Percentiles rank a stretch among this genome's conserved stretches.
Conservation (phyloP, 1,139 yeast species). For the Pichia cactophila region DNA sequence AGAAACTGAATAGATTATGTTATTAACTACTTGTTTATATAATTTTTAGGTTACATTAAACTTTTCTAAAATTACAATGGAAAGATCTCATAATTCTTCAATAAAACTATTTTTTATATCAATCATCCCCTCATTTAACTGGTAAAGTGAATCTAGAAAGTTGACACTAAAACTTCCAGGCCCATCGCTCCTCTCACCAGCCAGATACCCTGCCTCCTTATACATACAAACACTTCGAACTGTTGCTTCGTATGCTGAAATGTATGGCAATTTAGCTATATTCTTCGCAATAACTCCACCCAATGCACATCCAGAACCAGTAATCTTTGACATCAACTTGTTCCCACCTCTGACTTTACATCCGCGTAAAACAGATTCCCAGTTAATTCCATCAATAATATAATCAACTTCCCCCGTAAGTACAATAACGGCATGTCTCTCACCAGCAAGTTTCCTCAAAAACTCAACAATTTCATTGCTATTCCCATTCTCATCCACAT, state of each 20-base stretch:
- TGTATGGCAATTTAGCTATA: constrained; percentile 39
- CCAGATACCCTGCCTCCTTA: constrained; percentile 57
- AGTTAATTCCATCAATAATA: constrained; percentile 35
- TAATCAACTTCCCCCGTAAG: constrained; percentile 55
- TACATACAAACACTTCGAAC: constrained; percentile 54
- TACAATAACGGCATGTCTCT: constrained; percentile 58
- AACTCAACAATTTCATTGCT: not conserved
- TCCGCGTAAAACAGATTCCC: constrained; percentile 24
- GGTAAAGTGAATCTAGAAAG: constrained; percentile 18
- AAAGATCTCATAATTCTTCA: not conserved
- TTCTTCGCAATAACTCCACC: constrained; percentile 67
- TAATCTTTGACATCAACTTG: constrained; percentile 60
- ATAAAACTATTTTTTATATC: not conserved
- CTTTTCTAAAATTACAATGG: not conserved
- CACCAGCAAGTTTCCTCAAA: constrained; percentile 39
- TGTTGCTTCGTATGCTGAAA: constrained; percentile 41
- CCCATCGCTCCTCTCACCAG: constrained; percentile 30
- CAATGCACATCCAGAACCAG: constrained; percentile 84
- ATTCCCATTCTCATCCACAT: constrained; percentile 19
- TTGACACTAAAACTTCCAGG: constrained; percentile 21
- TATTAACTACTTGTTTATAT: not conserved
- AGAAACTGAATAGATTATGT: constrained; percentile 12
- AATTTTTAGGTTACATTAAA: not conserved
- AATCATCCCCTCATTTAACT: not conserved
- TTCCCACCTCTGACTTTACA: constrained; percentile 52